These are phyloP conservation scores for Nicotiana paniculata DNA, from an alignment of 257 asterid genomes.

Conservation along the genomic window DNA sequence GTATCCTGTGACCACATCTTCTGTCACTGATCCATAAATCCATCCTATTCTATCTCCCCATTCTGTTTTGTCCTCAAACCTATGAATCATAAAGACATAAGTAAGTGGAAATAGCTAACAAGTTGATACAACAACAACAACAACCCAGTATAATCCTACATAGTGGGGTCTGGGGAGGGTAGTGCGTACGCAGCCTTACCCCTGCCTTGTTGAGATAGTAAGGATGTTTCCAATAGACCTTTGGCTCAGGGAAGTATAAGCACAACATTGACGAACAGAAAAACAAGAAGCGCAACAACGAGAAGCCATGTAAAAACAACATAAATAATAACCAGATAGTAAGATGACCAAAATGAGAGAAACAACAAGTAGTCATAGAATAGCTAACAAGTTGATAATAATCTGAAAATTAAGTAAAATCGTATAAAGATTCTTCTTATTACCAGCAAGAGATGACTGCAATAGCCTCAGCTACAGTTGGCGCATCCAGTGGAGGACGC, in stretches of 20 bases:
- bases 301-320: too few species aligned
- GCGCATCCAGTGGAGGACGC: slow-evolving; percentile 88
- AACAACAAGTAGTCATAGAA: not conserved
- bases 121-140: not conserved
- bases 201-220: too few species aligned
- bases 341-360: too few species aligned
- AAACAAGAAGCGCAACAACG: too few species aligned
- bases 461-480: slow-evolving; percentile 94
- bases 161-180: too few species aligned
- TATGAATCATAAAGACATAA: slow-evolving; percentile 6
- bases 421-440: not conserved
- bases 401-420: not conserved
- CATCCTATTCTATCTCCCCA: slow-evolving; percentile 98
- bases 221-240: too few species aligned
- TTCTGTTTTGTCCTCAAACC: slow-evolving; percentile 94
- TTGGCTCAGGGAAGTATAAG: too few species aligned
- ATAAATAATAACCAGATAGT: too few species aligned
- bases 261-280: too few species aligned
- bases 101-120: not conserved
- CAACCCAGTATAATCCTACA: too few species aligned
- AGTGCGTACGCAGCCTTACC: too few species aligned
- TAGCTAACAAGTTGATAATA: not conserved
- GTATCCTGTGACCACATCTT: slow-evolving; percentile 95
- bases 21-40: slow-evolving; percentile 97
- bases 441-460: slow-evolving; percentile 98